Evolutionary conservation across 352 stramenopile species (phyloP), one percentile per base, ranked within the genome.

Genomic region (Poterioochromonas sp.): DNA sequence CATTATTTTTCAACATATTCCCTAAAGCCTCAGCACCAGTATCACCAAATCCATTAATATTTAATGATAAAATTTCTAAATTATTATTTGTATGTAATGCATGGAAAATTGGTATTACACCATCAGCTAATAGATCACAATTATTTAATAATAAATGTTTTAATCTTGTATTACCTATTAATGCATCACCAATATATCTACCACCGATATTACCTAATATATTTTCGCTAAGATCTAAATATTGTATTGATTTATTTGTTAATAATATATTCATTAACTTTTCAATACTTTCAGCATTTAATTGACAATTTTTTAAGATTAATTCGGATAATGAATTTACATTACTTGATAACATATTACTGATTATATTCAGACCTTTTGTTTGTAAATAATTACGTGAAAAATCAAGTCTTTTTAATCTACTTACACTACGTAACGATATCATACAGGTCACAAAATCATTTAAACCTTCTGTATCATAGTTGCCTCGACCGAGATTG

Each of bases 11-110:
- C 39, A 71, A n/a, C 15, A 22, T 44, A 40, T 3, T n/a, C 39
- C 34, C 34, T 29, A 71, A 12, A 43, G 62, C 5, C 26, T 71
- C 62, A 29, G 8, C 8, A 47, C 62, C 62, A 44, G 18, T 29
- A 71, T 71, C 62, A 32, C 62, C 34, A 71, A 41, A 44, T 20
- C 34, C 2, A 47, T 71, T 71, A 47, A 8, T 29, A 71, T 43
- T 71, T 5, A 41, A 35, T 35, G 15, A 32, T 44, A 71, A 71
- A 15, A 44, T 47, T 44, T 71, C 62, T 47, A 71, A n/a, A 71
- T 12, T 71, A 20, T 22, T 44, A 43, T 71, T 71, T 1, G 3
- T 44, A 22, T 12, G 8, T 3, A 71, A 29, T 8, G 18, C 62
- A 35, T 47, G 5, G 62, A 71, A 71, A 29, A 71, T 29, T n/a